Evolutionary conservation across 768 basidiomycete genomes (phyloP).

Genomic region (Floccularia luteovirens): DNA sequence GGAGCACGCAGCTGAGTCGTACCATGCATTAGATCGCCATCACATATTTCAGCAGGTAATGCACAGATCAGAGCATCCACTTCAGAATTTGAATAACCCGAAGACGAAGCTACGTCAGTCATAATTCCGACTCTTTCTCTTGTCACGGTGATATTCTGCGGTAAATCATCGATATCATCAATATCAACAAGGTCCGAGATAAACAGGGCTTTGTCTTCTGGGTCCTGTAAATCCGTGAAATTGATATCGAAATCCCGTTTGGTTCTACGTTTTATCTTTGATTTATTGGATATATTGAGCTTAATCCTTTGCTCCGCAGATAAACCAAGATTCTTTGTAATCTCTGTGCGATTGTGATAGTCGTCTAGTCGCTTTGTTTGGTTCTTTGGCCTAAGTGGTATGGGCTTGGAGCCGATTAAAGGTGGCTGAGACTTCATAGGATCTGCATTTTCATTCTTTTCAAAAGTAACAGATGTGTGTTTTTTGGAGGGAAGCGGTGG

Average conservation of each 20-base stretch:
- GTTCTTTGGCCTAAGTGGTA: not conserved
- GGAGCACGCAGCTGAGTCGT: too few species aligned
- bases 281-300: slow-evolving; percentile 18
- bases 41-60: slow-evolving; percentile 20
- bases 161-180: slow-evolving; percentile 36
- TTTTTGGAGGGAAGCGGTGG: slow-evolving; percentile 21
- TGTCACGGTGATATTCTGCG: slow-evolving; percentile 24
- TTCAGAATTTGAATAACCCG: slow-evolving; percentile 31
- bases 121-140: slow-evolving; percentile 4
- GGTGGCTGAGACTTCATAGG: too few species aligned
- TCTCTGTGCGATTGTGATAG: slow-evolving; percentile 33
- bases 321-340: slow-evolving; percentile 27
- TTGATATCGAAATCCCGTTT: slow-evolving; percentile 42
- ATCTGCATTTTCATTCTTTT: too few species aligned
- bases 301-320: slow-evolving; percentile 37
- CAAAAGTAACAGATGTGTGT: too few species aligned
- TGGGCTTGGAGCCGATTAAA: too few species aligned
- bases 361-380: slow-evolving; percentile 20
- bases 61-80: slow-evolving; percentile 33
- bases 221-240: slow-evolving; percentile 32
- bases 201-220: slow-evolving; percentile 8
- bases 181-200: slow-evolving; percentile 12
- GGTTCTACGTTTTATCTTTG: slow-evolving; percentile 20
- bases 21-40: not conserved
- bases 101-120: slow-evolving; percentile 17